These are phyloP conservation scores for Aspergillus ibericus DNA, from an alignment of 2,329 filamentous ascomycete genomes.

Conservation along the genomic window DNA sequence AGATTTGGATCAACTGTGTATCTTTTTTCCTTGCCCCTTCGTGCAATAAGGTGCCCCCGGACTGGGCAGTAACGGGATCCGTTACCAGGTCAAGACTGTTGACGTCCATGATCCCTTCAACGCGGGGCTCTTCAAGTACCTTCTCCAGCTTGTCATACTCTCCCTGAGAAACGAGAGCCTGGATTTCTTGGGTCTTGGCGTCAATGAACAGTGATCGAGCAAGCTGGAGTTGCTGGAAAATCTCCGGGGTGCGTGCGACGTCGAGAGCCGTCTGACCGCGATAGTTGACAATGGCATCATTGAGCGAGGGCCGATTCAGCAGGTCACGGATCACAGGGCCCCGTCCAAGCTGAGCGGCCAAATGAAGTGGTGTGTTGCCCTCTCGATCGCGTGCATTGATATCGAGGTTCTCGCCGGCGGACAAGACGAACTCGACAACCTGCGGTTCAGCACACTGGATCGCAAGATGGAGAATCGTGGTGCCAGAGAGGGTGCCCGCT, in stretches of 20 bases:
- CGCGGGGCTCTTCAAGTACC: constrained; percentile 77
- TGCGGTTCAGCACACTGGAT: constrained; percentile 92
- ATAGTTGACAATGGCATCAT: constrained; percentile 83
- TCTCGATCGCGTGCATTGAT: constrained; percentile 89
- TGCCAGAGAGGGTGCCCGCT: constrained; percentile 59
- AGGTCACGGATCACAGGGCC: constrained; percentile 78
- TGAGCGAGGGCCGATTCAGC: constrained; percentile 78
- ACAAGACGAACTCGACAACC: constrained; percentile 93
- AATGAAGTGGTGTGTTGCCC: constrained; percentile 88
- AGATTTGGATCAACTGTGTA: constrained; percentile 79
- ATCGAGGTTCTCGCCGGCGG: constrained; percentile 69
- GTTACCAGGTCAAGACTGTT: constrained; percentile 88
- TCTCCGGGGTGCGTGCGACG: constrained; percentile 85
- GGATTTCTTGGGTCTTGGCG: constrained; percentile 77
- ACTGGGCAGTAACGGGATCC: constrained; percentile 72
- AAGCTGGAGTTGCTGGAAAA: constrained; percentile 92
- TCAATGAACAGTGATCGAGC: constrained; percentile 88
- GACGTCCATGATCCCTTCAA: constrained; percentile 85
- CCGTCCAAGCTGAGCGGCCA: constrained; percentile 81
- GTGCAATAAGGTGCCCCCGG: constrained; percentile 89
- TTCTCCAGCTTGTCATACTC: constrained; percentile 78
- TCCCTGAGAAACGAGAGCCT: constrained; percentile 69
- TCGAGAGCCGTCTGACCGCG: constrained; percentile 84
- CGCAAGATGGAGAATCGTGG: constrained; percentile 86
- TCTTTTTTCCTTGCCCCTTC: constrained; percentile 90